A percentile compares a stretch with the other conserved stretches of the same genome.
phyloP scores from a whole-genome alignment of 2,329 filamentous ascomycete genomes.

The Emergomyces orientalis region DNA sequence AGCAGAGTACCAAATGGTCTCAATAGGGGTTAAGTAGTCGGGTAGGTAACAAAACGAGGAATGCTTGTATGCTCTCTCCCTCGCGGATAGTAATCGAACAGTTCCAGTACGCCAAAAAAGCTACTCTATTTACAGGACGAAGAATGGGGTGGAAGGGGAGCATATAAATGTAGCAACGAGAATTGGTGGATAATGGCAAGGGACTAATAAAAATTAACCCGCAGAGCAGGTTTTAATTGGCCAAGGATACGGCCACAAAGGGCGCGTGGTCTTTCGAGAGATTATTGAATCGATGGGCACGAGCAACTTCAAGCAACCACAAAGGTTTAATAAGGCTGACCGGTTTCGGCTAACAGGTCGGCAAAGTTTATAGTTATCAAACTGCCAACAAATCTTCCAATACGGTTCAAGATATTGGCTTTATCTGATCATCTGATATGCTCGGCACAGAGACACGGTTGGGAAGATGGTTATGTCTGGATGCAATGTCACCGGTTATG shows the following conservation, averaged over 20 bases:
- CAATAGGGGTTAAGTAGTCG: background rate
- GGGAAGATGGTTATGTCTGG: background rate
- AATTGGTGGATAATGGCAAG: too few relatives aligned
- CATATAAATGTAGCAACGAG: background rate
- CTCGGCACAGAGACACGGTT: background rate
- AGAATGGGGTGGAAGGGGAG: background rate
- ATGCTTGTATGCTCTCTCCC: background rate
- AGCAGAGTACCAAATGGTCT: background rate
- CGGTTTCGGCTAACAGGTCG: background rate
- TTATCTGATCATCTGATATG: conserved; percentile 3
- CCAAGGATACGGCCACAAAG: background rate
- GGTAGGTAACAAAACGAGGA: too few relatives aligned
- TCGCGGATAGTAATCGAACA: background rate
- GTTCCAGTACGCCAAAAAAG: background rate
- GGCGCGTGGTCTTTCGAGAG: background rate
- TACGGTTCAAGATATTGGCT: background rate
- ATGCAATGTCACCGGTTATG: background rate
- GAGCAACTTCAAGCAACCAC: background rate
- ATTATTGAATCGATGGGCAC: background rate
- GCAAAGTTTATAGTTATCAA: background rate
- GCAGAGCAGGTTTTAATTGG: background rate
- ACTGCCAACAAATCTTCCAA: background rate
- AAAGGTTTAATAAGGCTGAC: background rate
- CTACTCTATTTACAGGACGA: background rate
- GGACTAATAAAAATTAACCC: background rate